These are phyloP conservation scores for Trichosporon inkin DNA, from an alignment of 1,284 basidiomycete genomes.

Conservation along the genomic window DNA sequence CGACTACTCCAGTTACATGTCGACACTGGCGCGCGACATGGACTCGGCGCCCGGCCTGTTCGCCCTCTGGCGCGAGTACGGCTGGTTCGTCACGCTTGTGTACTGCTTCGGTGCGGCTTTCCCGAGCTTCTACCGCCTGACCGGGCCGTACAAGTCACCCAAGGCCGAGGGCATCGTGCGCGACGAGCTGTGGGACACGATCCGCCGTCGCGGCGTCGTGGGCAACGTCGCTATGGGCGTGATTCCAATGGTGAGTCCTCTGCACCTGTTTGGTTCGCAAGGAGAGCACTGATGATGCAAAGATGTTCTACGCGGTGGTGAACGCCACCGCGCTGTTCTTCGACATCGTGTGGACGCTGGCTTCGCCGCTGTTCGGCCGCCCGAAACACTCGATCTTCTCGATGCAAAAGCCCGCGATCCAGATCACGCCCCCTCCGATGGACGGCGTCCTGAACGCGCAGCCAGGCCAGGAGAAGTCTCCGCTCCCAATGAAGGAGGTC, in stretches of 20 bases:
- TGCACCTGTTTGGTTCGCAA: neutral
- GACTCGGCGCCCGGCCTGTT: conserved; percentile 57
- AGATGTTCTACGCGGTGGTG: conserved; percentile 13
- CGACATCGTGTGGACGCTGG: conserved; percentile 10
- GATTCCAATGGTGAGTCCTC: conserved; percentile 54
- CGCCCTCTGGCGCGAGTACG: conserved; percentile 56
- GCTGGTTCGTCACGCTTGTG: conserved; percentile 56
- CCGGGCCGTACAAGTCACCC: conserved; percentile 56
- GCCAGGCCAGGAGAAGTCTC: neutral
- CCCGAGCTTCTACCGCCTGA: conserved; percentile 60
- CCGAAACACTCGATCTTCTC: conserved; percentile 1
- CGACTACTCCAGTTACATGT: conserved; percentile 56
- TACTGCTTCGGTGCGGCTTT: conserved; percentile 65
- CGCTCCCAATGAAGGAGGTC: neutral
- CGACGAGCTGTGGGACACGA: conserved; percentile 64
- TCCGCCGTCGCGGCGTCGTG: conserved; percentile 57
- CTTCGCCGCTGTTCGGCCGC: conserved; percentile 8
- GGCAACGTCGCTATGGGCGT: conserved; percentile 64
- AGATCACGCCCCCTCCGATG: neutral
- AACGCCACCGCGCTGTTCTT: conserved; percentile 4
- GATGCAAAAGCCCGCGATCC: neutral
- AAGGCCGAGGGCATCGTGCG: conserved; percentile 54
- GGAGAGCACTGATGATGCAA: neutral
- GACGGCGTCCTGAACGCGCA: neutral
- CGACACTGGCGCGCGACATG: conserved; percentile 61